Conservation (phyloP, 2,329 filamentous ascomycete species). For the Scytalidium lignicola region DNA sequence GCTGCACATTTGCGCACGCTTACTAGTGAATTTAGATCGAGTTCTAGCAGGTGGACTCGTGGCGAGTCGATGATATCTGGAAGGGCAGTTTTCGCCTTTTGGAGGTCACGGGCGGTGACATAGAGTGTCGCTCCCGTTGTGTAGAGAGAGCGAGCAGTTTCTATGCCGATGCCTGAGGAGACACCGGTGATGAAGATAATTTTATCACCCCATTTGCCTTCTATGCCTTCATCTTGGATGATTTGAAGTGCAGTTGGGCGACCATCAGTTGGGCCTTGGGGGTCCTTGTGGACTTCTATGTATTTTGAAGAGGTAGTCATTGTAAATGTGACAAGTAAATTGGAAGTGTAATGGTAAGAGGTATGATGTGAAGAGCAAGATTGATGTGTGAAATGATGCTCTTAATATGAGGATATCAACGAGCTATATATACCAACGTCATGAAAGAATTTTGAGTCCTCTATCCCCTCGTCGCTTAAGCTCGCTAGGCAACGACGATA, state of each 20-base stretch:
- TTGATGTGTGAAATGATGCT: background rate
- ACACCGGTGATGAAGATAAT: slow-evolving; percentile 32
- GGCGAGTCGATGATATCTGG: slow-evolving; percentile 34
- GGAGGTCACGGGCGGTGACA: slow-evolving; percentile 29
- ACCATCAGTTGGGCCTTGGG: slow-evolving; percentile 21
- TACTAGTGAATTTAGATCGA: slow-evolving; percentile 28
- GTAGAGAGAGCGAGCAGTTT: slow-evolving; percentile 29
- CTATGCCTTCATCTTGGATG: slow-evolving; percentile 17
- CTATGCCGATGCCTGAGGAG: slow-evolving; percentile 32
- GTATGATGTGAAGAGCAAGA: background rate
- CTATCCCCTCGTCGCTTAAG: no score
- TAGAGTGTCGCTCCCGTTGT: slow-evolving; percentile 32
- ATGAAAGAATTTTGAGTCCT: no score
- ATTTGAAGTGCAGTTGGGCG: slow-evolving; percentile 30
- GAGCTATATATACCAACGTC: no score
- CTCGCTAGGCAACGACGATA: no score
- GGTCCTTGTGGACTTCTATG: slow-evolving; percentile 8
- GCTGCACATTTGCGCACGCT: slow-evolving; percentile 26
- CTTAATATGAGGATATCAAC: background rate
- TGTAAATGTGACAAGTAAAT: background rate
- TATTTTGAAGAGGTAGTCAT: slow-evolving; percentile 9
- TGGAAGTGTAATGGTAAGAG: no score
- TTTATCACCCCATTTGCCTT: slow-evolving; percentile 32
- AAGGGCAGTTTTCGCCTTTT: slow-evolving; percentile 25
- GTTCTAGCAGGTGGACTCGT: slow-evolving; percentile 26